Evolutionary conservation across 2,329 filamentous ascomycete genomes (phyloP).

Genomic region (Colletotrichum kahawae): DNA sequence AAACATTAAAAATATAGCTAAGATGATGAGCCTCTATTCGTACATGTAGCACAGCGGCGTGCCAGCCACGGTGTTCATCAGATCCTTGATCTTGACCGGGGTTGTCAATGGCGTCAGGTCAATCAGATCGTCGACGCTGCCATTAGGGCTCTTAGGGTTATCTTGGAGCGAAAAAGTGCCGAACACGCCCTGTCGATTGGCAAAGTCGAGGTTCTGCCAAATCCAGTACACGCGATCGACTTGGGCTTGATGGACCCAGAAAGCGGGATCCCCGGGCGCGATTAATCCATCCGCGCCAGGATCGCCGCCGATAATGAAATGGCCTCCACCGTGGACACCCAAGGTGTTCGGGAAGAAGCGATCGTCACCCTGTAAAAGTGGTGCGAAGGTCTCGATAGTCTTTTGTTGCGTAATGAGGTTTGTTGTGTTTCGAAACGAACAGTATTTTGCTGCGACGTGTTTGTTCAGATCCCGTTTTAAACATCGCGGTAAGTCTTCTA

Average conservation of each 20-base stretch:
- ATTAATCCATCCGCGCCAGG: constrained; percentile 50
- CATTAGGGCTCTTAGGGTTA: constrained; percentile 43
- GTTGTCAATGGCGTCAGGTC: constrained; percentile 38
- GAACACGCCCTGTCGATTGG: constrained; percentile 39
- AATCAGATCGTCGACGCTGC: constrained; percentile 43
- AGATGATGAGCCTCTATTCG: neutral
- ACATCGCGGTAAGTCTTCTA: constrained; percentile 46
- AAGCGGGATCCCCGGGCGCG: constrained; percentile 49
- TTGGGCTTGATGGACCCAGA: constrained; percentile 50
- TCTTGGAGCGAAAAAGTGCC: constrained; percentile 49
- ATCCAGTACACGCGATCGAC: constrained; percentile 54
- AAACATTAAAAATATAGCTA: neutral
- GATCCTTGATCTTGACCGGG: constrained; percentile 34
- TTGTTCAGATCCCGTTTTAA: constrained; percentile 42
- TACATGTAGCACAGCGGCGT: constrained; percentile 52
- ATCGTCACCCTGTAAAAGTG: constrained; percentile 38
- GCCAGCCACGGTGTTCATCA: constrained; percentile 46
- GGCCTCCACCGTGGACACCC: constrained; percentile 45
- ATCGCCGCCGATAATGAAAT: constrained; percentile 49
- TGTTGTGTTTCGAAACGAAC: constrained; percentile 30
- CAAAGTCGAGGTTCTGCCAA: constrained; percentile 52
- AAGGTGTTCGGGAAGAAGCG: constrained; percentile 30
- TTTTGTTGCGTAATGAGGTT: constrained; percentile 34
- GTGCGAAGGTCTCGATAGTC: constrained; percentile 35
- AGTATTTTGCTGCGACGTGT: constrained; percentile 24